Evolutionary conservation across 306 rosid species (phyloP), one percentile per base, ranked within the genome.

Genomic region (Pyrus betulifolia): DNA sequence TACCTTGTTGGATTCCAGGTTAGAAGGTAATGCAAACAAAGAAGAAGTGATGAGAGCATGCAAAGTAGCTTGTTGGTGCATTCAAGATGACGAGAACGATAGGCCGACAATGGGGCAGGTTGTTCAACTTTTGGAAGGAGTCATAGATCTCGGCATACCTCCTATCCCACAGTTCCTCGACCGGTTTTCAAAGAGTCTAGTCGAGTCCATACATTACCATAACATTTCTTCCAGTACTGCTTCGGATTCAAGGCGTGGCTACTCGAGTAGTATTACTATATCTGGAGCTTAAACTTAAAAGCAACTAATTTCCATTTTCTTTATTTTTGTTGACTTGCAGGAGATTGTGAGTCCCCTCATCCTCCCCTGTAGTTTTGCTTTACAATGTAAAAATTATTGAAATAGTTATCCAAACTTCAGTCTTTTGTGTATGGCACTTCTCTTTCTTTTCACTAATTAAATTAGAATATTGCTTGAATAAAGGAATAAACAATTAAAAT

Each of bases 11-110:
- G 86, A 84, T 69, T 14, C 44, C 30, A 81, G 72, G 76, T 60
- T 78, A 31, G 78, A 68, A 49, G 78, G 78, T 28, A 71, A 83
- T 27, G 83, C 70, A 4, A 71, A 78, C 14, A 45, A 19, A 60
- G 76, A 74, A 31, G 78, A 83, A 76, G 68, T 83, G 14, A 74
- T 12, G n/a, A 75, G 81, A 76, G 75, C 82, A 57, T 83, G 86
- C 67, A 75, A 67, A 49, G 84, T 75, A 3, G 80, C 83, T 31
- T 79, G 81, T 52, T 83, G 86, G 86, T 83, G 86, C 83, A 76
- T 79, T 27, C 86, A 83, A 58, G 83, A 79, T 21, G 78, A 85
- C 2, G 85, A 84, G 23, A 67, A 74, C 52, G 23, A 58, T 12
- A 78, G 85, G 75, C 87, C 87, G 68, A 66, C 65, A 18, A 81